Evolutionary conservation across 2,329 filamentous ascomycete genomes (phyloP), one percentile per base, ranked within the genome.

Genomic region (Hypoxylon sp.): DNA sequence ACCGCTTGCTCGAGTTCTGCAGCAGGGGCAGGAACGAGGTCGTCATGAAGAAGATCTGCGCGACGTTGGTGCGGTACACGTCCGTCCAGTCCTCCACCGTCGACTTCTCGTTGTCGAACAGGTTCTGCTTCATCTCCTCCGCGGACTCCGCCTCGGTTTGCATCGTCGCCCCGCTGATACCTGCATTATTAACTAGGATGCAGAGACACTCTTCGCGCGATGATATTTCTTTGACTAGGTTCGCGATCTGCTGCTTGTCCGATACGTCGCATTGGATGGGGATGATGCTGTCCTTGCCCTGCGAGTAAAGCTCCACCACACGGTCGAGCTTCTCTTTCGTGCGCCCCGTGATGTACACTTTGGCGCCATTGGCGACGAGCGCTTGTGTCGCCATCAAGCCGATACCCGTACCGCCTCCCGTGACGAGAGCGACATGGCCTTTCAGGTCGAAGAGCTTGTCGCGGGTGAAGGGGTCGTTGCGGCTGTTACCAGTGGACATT

Each of bases 61-160:
- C 88, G 10, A 94, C 92, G 71, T 97, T 94, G 19, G 92, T 93
- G 65, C 88, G 87, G 82, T 92, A 94, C 0, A 88, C 88, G 44
- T 86, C 80, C n/a, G 85, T 85, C 93, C 92, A 96, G 73, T 91
- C 88, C 35, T 92, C 88, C 62, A 92, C 84, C 0, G 82, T 87
- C 2, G 80, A 77, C 1, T 78, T 74, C 62, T 90, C 84, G 46
- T 86, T 84, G 55, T 94, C 87, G 81, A 94, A 96, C 29, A 92
- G 82, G 77, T 89, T 88, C 61, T 87, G 75, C 68, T 85, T 87
- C 65, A 90, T 82, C 59, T 85, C 83, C 0, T 77, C 74, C 0
- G 84, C 83, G 0, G 86, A 84, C 46, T 84, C 83, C 29, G 82
- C 82, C 70, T 88, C 85, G 60, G 87, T 88, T 15, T 85, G 81